Percentiles rank a stretch among this genome's conserved stretches.
Conservation (phyloP, 805 yeast species). For the Candida odintsovae region DNA sequence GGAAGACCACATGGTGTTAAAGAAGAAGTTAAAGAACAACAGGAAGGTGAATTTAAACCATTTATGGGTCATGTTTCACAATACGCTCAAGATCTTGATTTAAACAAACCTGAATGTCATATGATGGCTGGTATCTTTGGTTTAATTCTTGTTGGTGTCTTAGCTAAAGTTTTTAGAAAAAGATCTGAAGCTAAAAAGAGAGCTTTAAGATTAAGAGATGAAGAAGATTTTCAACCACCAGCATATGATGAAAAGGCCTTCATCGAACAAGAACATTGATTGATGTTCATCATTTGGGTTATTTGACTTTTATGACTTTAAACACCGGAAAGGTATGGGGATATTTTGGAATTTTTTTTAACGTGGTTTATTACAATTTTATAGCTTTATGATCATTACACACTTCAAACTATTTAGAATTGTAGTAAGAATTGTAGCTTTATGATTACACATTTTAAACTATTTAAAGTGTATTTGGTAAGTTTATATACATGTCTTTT, state of each 20-base stretch:
- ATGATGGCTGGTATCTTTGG: background rate
- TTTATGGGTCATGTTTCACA: background rate
- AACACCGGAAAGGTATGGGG: background rate
- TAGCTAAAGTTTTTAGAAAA: background rate
- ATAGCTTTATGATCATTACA: background rate
- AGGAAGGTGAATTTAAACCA: background rate
- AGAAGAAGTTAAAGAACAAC: background rate
- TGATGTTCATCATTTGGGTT: background rate
- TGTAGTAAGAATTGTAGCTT: too few species aligned
- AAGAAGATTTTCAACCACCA: conserved; percentile 4
- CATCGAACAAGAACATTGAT: conserved; percentile 3
- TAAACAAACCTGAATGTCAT: background rate
- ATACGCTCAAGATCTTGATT: background rate
- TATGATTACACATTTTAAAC: background rate
- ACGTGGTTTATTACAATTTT: background rate
- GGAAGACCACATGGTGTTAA: background rate
- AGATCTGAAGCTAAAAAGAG: background rate
- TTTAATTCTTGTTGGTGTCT: background rate
- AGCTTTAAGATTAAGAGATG: conserved; percentile 1
- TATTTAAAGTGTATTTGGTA: background rate
- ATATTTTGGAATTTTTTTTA: background rate
- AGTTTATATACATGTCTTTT: conserved; percentile 5
- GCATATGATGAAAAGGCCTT: conserved; percentile 2
- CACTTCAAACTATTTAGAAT: background rate
- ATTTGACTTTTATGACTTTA: background rate